Evolutionary conservation across 1,139 yeast genomes (phyloP), one percentile per base, ranked within the genome.

Genomic region (Suhomyces choctaworum): DNA sequence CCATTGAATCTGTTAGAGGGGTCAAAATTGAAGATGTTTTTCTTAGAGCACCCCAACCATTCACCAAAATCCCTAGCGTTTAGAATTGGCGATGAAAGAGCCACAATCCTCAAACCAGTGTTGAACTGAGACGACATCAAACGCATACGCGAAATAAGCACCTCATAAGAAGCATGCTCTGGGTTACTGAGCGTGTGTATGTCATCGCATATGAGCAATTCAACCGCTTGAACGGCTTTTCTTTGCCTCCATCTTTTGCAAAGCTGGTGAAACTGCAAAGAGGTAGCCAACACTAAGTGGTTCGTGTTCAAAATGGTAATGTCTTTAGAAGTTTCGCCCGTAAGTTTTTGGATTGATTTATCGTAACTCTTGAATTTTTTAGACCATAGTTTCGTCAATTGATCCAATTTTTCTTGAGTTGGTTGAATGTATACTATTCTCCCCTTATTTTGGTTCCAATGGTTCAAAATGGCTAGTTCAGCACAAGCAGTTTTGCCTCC

Each of bases 241-340:
- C 89, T 66, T 45, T 79, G 83, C 47, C 81, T 80, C 97, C 97
- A 92, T 34, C 90, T 71, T 45, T 92, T 76, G 0, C 95, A 77
- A 1, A 89, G 51, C 3, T 64, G 47, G 43, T 86, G 90, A 66
- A 88, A 84, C 42, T 86, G 90, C 14, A 63, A 70, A 0, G 97
- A 95, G 0, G 97, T 88, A 3, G 87, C 78, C 12, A 90, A 57
- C n/a, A 87, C 60, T 37, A 90, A 57, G 52, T 87, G 90, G 39
- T 79, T 74, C 16, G 65, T 60, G 1, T 80, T 78, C 8, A 88
- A 50, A 3, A 76, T 46, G 34, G 67, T 65, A 38, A 82, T 51
- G 51, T 89, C 94, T 1, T 60, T 52, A 1, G 73, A 47, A 7
- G 75, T 42, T 31, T 85, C 92, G 6, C 87, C 88, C 0, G 80